phyloP scores from a whole-genome alignment of 257 asterid species.

The Lycium barbarum region DNA sequence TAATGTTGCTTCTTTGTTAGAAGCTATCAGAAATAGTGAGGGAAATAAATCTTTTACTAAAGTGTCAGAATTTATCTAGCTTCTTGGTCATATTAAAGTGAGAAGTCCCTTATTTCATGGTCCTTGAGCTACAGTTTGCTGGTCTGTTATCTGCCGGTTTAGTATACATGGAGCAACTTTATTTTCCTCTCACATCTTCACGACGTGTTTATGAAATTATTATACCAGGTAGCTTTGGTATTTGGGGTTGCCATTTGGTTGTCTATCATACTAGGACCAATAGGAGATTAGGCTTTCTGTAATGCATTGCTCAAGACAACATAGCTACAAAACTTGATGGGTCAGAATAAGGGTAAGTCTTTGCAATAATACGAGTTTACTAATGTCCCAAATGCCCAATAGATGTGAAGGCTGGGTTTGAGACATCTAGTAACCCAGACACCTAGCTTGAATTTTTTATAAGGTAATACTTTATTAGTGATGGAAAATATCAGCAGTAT shows the following conservation, averaged over 20 bases:
- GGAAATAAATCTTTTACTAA: too few relatives aligned
- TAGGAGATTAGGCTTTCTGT: conserved; percentile 10
- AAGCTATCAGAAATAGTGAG: too few relatives aligned
- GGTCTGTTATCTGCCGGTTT: conserved; percentile 5
- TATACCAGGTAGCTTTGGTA: conserved; percentile 16
- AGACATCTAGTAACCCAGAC: neutral
- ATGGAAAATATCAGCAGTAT: neutral
- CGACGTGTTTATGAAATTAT: neutral
- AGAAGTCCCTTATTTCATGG: neutral
- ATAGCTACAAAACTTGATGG: neutral
- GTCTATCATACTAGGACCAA: conserved; percentile 25
- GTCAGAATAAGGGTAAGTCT: neutral
- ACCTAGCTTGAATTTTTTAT: neutral
- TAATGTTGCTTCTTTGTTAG: too few relatives aligned
- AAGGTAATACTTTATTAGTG: neutral
- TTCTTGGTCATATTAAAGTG: conserved; percentile 7
- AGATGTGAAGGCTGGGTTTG: neutral
- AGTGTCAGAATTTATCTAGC: neutral
- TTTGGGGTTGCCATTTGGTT: conserved; percentile 4
- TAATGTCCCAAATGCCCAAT: neutral
- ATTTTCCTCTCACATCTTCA: conserved; percentile 17
- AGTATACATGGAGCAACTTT: neutral
- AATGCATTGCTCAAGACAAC: neutral
- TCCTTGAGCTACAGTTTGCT: conserved; percentile 12
- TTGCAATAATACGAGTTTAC: neutral